phyloP scores from a whole-genome alignment of 805 yeast species.

The Suhomyces sp. region DNA sequence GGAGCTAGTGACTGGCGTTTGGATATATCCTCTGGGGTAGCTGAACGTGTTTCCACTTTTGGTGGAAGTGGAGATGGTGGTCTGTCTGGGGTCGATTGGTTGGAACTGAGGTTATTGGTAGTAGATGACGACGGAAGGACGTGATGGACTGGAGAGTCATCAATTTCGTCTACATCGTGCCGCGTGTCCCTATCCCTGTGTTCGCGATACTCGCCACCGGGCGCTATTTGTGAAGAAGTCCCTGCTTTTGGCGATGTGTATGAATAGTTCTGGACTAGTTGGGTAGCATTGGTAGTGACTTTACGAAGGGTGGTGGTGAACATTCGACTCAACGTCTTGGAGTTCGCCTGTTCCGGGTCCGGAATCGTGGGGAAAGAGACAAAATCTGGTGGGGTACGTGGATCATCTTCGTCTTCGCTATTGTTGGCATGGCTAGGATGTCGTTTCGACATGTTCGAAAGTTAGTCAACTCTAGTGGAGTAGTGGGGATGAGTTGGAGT shows the following conservation, averaged over 20 bases:
- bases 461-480: too few species aligned
- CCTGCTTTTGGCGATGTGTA: conserved; percentile 6
- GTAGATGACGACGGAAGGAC: too few species aligned
- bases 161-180: conserved; percentile 1
- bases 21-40: too few species aligned
- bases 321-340: conserved; percentile 33
- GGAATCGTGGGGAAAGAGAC: conserved; percentile 45
- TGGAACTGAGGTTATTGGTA: too few species aligned
- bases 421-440: conserved; percentile 9
- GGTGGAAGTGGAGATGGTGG: too few species aligned
- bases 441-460: neutral
- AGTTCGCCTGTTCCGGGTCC: conserved; percentile 38
- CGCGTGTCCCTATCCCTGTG: neutral
- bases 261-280: conserved; percentile 24
- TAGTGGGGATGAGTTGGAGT: too few species aligned
- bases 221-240: neutral
- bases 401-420: conserved; percentile 12
- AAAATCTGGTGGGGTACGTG: conserved; percentile 25
- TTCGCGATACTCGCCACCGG: neutral
- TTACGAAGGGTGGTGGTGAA: conserved; percentile 39
- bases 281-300: conserved; percentile 44
- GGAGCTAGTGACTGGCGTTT: too few species aligned
- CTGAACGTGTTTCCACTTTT: too few species aligned
- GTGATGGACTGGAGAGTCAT: conserved; percentile 2
- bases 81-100: too few species aligned